These are phyloP conservation scores for Lagenidium giganteum DNA, from an alignment of 352 stramenopile genomes.

Conservation along the genomic window DNA sequence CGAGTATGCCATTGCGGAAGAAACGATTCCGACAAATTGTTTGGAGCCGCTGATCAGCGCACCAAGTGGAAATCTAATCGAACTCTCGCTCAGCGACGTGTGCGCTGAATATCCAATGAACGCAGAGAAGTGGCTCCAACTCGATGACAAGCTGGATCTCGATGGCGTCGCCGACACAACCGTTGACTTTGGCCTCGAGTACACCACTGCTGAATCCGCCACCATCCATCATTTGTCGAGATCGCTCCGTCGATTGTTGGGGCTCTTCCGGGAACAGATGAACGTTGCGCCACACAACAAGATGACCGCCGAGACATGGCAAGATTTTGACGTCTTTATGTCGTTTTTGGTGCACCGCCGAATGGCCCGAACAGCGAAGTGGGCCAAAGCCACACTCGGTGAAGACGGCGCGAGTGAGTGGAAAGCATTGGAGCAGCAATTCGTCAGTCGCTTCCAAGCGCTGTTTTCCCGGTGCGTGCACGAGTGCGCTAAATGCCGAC, in stretches of 20 bases:
- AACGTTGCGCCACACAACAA: constrained; percentile 7
- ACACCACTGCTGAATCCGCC: constrained; percentile 10
- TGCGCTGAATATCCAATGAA: constrained; percentile 25
- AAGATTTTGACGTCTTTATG: constrained; percentile 54
- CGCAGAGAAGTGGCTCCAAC: constrained; percentile 24
- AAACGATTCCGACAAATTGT: constrained; percentile 14
- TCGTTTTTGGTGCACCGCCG: constrained; percentile 53
- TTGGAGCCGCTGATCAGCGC: constrained; percentile 22
- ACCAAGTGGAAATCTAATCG: constrained; percentile 23
- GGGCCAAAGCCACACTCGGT: constrained; percentile 33
- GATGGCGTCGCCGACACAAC: constrained; percentile 28
- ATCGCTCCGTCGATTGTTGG: constrained; percentile 25
- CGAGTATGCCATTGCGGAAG: constrained; percentile 7
- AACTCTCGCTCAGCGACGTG: constrained; percentile 24
- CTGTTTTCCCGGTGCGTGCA: constrained; percentile 55
- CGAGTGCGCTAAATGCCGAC: constrained; percentile 37
- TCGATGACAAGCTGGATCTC: constrained; percentile 13
- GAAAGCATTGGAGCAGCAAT: constrained; percentile 40
- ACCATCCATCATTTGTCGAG: constrained; percentile 12
- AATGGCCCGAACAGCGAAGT: constrained; percentile 34
- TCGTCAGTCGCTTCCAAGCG: constrained; percentile 33
- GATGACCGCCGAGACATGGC: constrained; percentile 18
- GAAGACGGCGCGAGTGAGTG: constrained; percentile 38
- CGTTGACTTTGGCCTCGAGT: constrained; percentile 44
- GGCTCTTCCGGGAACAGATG: constrained; percentile 20